Evolutionary conservation across 2,329 filamentous ascomycete genomes (phyloP).

Genomic region (Mycosphaerella arachidis): DNA sequence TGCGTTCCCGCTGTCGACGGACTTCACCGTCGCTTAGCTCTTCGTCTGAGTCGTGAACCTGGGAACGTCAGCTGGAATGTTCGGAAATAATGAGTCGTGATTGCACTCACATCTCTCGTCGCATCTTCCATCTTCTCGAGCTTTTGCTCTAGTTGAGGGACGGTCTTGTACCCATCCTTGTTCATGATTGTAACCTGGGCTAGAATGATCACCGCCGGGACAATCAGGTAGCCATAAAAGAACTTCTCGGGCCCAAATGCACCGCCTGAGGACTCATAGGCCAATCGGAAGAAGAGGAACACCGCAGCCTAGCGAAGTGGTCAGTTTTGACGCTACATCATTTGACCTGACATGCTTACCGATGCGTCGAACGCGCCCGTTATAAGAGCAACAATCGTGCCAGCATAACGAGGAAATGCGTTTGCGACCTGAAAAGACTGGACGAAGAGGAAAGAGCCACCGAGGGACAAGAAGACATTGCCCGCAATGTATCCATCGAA

Average conservation of each 20-base stretch:
- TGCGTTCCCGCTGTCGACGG: conserved; percentile 49
- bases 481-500: conserved; percentile 62
- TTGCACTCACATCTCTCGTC: conserved; percentile 32
- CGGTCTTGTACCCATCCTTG: conserved; percentile 44
- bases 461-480: conserved; percentile 46
- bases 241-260: conserved; percentile 44
- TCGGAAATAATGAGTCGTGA: neutral
- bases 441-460: conserved; percentile 48
- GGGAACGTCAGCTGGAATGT: conserved; percentile 3
- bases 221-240: conserved; percentile 45
- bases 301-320: conserved; percentile 35
- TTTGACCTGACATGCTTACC: conserved; percentile 6
- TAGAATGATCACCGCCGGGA: conserved; percentile 42
- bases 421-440: conserved; percentile 49
- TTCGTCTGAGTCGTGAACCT: conserved; percentile 53
- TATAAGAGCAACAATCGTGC: conserved; percentile 45
- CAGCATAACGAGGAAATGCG: conserved; percentile 46
- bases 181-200: conserved; percentile 47
- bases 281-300: conserved; percentile 46
- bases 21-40: conserved; percentile 54
- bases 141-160: conserved; percentile 78
- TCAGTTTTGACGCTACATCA: neutral
- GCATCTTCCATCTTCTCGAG: conserved; percentile 64
- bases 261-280: conserved; percentile 41
- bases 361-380: conserved; percentile 49